Evolutionary conservation across 179 eudicot species (phyloP), one percentile per base, ranked within the genome.

Genomic region (Amaranthus tricolor): DNA sequence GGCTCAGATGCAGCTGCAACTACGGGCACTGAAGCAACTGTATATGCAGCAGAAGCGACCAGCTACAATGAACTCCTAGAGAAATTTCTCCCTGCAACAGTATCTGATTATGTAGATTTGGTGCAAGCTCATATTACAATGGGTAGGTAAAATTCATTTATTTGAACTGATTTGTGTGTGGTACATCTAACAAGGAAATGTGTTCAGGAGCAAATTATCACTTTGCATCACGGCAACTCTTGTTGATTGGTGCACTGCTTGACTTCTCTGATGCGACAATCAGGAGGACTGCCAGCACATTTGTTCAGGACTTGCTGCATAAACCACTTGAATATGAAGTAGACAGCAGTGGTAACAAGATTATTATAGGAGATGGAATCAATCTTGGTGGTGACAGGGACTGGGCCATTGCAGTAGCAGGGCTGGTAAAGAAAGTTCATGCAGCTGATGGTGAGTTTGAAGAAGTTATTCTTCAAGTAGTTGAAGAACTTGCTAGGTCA

Each of bases 1-100:
- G 99, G 99, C 60, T 87, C 97, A 76, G 99, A 91, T 83, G 98
- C 99, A 67, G 98, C 98, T 74, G 81, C 88, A 77, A 83, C 96
- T 59, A 85, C 64, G 73, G 99, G 99, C 73, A 83, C 93, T 58
- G 98, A 96, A 88, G 94, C 99, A 47, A 88, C 91, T 48, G 94
- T 96, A 53, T 96, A 96, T 89, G 99, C 99, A 53, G 93, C 93
- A 55, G 98, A 93, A 88, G 94, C 99, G 84, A 91, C 97, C 67
- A 89, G 85, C 75, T 86, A 73, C 73, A 90, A 89, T 73, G 99
- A 93, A 79, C 94, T 93, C 73, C 82, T 96, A 52, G 99, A 96
- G 77, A 85, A 82, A 77, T 78, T 96, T 80, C 93, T 96, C 76
- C 99, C 97, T 74, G 85, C 87, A 62, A 84, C 98, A 51, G 86